These are phyloP conservation scores for Chalciporus chontae DNA, from an alignment of 768 basidiomycete species.

Conservation along the genomic window DNA sequence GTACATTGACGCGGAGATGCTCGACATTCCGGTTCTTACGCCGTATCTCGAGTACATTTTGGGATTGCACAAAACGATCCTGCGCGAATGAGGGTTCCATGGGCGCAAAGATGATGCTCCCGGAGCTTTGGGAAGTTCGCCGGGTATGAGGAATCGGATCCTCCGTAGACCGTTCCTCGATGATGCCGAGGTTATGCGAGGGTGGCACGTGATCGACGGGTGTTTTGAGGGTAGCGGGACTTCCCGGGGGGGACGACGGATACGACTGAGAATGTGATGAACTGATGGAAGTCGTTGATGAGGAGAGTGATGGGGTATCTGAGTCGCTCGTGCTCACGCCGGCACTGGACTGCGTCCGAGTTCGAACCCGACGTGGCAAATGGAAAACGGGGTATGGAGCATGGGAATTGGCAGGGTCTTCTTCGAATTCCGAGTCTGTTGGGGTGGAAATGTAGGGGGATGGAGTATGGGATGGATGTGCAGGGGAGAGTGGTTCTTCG, in stretches of 20 bases:
- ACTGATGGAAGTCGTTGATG: slow-evolving; percentile 37
- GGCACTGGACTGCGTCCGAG: slow-evolving; percentile 26
- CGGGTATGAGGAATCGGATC: slow-evolving; percentile 9
- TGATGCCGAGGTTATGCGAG: slow-evolving; percentile 33
- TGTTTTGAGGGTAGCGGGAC: slow-evolving; percentile 31
- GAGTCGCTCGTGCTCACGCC: slow-evolving; percentile 35
- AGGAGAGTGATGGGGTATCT: slow-evolving; percentile 48
- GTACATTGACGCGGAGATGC: slow-evolving; percentile 29
- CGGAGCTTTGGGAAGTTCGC: slow-evolving; percentile 17
- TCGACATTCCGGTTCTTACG: slow-evolving; percentile 29
- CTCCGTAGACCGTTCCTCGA: slow-evolving; percentile 34
- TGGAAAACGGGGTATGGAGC: slow-evolving; percentile 27
- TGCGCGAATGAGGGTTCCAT: slow-evolving; percentile 10
- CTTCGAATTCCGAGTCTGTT: slow-evolving; percentile 37
- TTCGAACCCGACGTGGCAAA: slow-evolving; percentile 32
- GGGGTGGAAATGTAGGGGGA: slow-evolving; percentile 14
- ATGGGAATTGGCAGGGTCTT: slow-evolving; percentile 24
- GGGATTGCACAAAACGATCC: slow-evolving; percentile 19
- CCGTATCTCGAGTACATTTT: slow-evolving; percentile 6
- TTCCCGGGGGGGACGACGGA: slow-evolving; percentile 31
- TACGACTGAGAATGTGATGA: slow-evolving; percentile 32
- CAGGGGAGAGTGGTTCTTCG: slow-evolving; percentile 31
- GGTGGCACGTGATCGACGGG: slow-evolving; percentile 28
- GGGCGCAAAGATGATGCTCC: slow-evolving; percentile 23
- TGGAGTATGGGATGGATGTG: slow-evolving; percentile 15